These are phyloP conservation scores for Herpotrichia juniperi DNA, from an alignment of 2,329 filamentous ascomycete species.

Conservation along the genomic window DNA sequence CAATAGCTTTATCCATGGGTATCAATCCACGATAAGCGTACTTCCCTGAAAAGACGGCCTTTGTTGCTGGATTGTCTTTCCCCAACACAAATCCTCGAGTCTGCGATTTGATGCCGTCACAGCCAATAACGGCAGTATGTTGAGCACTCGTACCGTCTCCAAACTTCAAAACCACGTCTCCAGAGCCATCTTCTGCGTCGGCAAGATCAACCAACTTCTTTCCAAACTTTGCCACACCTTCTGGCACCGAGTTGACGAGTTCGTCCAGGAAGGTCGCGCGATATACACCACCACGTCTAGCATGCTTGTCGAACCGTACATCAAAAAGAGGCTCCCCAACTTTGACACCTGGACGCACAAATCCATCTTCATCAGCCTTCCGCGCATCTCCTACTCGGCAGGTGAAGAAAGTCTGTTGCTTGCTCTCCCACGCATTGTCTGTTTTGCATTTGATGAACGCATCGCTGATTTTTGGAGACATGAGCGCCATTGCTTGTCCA, in stretches of 20 bases:
- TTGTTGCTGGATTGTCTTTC: conserved; percentile 46
- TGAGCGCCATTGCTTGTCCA: conserved; percentile 59
- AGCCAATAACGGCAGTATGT: conserved; percentile 63
- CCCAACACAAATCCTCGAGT: conserved; percentile 62
- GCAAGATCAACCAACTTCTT: conserved; percentile 46
- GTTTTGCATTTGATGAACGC: conserved; percentile 53
- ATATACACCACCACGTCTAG: conserved; percentile 49
- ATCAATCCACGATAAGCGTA: conserved; percentile 69
- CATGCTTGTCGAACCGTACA: conserved; percentile 25
- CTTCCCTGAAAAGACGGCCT: conserved; percentile 62
- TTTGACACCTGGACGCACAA: conserved; percentile 32
- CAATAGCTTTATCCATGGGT: conserved; percentile 62
- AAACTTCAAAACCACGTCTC: conserved; percentile 49
- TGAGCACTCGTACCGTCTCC: conserved; percentile 54
- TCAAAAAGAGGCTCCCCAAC: conserved; percentile 40
- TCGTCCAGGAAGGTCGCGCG: conserved; percentile 59
- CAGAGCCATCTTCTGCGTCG: conserved; percentile 35
- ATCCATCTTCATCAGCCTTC: conserved; percentile 36
- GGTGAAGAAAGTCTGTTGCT: conserved; percentile 35
- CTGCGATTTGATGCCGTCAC: conserved; percentile 69
- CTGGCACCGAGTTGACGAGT: conserved; percentile 56
- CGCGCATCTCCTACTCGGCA: conserved; percentile 39
- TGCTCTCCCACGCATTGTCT: conserved; percentile 38
- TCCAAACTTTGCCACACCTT: conserved; percentile 49
- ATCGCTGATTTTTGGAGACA: conserved; percentile 50